These are phyloP conservation scores for Suhomyces bribrorum DNA, from an alignment of 1,139 yeast species.

Conservation along the genomic window DNA sequence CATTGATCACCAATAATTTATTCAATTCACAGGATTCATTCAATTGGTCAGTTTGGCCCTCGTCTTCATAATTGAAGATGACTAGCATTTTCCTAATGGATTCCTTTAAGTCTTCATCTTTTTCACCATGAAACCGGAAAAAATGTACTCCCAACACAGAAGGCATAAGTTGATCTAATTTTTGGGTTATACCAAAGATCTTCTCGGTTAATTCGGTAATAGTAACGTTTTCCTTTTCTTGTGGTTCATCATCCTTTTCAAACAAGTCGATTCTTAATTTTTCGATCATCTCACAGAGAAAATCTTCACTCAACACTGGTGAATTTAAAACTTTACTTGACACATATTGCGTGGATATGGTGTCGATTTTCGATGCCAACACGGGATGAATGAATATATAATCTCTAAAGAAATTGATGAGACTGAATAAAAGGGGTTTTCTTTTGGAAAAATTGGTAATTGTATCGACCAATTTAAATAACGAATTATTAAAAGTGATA, in stretches of 20 bases:
- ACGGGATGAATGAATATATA: conserved; percentile 6
- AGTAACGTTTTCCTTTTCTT: conserved; percentile 4
- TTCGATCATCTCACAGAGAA: conserved; percentile 21
- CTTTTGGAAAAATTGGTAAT: conserved; percentile 29
- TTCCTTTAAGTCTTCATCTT: conserved; percentile 18
- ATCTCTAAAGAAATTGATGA: conserved; percentile 8
- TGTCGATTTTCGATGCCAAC: conserved; percentile 7
- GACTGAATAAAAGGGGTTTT: conserved; percentile 30
- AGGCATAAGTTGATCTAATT: conserved; percentile 13
- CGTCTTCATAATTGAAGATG: conserved; percentile 22
- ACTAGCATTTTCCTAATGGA: conserved; percentile 21
- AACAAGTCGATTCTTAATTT: conserved; percentile 25
- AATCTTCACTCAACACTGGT: conserved; percentile 19
- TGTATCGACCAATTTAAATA: conserved; percentile 31
- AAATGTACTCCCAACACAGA: conserved; percentile 5
- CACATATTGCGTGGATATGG: conserved; percentile 14
- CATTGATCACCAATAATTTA: conserved; percentile 29
- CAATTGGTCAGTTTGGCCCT: conserved; percentile 7
- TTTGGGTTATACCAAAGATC: conserved; percentile 16
- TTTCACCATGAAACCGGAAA: conserved; percentile 16
- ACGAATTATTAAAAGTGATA: conserved; percentile 19
- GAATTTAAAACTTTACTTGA: conserved; percentile 19
- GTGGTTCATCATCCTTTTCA: conserved; percentile 13
- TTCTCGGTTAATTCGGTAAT: conserved; percentile 18
- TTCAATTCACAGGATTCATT: conserved; percentile 26